These are phyloP conservation scores for Melampsora medusae DNA, from an alignment of 1,284 basidiomycete species.

Conservation along the genomic window DNA sequence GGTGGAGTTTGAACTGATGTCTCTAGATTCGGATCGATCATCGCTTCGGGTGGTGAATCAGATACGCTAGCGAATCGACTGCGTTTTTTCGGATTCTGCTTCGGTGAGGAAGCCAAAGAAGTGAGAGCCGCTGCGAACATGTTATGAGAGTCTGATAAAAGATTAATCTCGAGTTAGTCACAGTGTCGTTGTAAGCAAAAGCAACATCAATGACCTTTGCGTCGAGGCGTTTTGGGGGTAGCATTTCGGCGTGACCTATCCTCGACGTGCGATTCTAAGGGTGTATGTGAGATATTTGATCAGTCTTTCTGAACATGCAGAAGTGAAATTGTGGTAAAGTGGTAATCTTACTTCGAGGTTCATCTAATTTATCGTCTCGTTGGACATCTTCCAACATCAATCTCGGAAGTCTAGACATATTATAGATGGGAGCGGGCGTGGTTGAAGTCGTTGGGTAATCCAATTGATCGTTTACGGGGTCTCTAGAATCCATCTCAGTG, in stretches of 20 bases:
- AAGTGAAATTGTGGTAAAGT: background rate
- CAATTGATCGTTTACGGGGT: slow-evolving; percentile 15
- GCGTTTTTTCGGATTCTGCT: background rate
- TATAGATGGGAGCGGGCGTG: slow-evolving; percentile 13
- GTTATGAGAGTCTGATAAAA: too few relatives aligned
- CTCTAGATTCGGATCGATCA: slow-evolving; percentile 34
- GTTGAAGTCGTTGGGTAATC: slow-evolving; percentile 17
- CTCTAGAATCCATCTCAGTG: slow-evolving; percentile 17
- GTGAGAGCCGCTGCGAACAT: too few relatives aligned
- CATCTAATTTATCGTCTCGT: background rate
- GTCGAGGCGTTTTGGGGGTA: too few relatives aligned
- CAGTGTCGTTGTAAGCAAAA: too few relatives aligned
- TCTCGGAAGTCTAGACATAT: slow-evolving; percentile 18
- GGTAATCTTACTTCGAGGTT: background rate
- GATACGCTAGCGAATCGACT: background rate
- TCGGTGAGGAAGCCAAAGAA: slow-evolving; percentile 12
- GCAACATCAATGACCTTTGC: too few relatives aligned
- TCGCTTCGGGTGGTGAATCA: slow-evolving; percentile 4
- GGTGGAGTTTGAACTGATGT: background rate
- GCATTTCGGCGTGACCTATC: too few relatives aligned
- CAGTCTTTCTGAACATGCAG: too few relatives aligned
- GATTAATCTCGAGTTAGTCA: too few relatives aligned
- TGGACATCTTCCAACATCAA: slow-evolving; percentile 34
- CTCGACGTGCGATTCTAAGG: too few relatives aligned
- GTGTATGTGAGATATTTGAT: too few relatives aligned